Percentiles rank a stretch among this genome's conserved stretches.
These are phyloP conservation scores for Guyanaporus albipodus DNA, from an alignment of 768 basidiomycete species.

Conservation along the genomic window DNA sequence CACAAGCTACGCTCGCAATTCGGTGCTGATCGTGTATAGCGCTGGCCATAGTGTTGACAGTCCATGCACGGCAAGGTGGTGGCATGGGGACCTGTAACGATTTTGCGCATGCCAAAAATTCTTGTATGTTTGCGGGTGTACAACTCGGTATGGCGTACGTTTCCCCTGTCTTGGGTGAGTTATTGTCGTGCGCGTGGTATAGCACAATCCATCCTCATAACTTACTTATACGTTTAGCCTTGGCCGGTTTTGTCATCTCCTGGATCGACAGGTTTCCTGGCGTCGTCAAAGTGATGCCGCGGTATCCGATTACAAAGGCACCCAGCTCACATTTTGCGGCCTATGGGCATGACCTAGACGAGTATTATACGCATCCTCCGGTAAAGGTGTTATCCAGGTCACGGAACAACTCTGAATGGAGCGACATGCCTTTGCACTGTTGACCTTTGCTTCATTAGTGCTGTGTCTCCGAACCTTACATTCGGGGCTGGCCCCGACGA, in stretches of 20 bases:
- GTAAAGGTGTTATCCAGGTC: conserved; percentile 3
- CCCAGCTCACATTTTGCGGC: conserved; percentile 28
- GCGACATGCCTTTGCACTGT: conserved; percentile 19
- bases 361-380: conserved; percentile 13
- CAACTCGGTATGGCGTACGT: conserved; percentile 31
- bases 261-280: conserved; percentile 30
- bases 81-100: conserved; percentile 27
- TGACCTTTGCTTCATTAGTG: not conserved
- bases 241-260: conserved; percentile 20
- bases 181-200: not conserved
- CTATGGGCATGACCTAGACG: conserved; percentile 21
- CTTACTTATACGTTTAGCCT: conserved; percentile 12
- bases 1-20: not conserved
- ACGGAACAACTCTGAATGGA: conserved; percentile 20
- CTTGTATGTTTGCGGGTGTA: conserved; percentile 21
- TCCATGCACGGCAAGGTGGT: conserved; percentile 24
- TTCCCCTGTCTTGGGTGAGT: conserved; percentile 27
- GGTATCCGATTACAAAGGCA: conserved; percentile 30
- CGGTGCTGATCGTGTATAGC: conserved; percentile 10
- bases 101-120: conserved; percentile 19
- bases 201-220: not conserved
- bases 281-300: conserved; percentile 19
- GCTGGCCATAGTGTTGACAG: conserved; percentile 21
- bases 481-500: conserved; percentile 20
- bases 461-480: not conserved